Conservation (phyloP, 2,329 filamentous ascomycete species). For the Xylariaceae sp. region DNA sequence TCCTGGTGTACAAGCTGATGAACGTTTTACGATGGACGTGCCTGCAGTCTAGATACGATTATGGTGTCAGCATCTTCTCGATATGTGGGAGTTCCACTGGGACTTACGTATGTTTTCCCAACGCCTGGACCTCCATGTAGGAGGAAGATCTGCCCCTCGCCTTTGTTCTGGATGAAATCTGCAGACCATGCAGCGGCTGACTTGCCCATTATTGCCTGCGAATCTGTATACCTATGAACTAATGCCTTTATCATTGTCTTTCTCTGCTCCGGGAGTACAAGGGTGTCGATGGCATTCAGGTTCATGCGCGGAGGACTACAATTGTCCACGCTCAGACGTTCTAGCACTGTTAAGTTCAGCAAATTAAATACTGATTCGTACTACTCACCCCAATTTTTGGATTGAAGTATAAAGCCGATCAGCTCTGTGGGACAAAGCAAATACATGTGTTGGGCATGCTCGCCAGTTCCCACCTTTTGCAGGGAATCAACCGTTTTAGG, state of each 20-base stretch:
- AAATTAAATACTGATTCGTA: too few species aligned
- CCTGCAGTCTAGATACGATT: too few species aligned
- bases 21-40: too few species aligned
- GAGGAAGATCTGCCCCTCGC: slow-evolving; percentile 24
- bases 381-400: background rate
- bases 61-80: too few species aligned
- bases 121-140: slow-evolving; percentile 26
- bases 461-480: too few species aligned
- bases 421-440: background rate
- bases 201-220: too few species aligned
- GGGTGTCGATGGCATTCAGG: slow-evolving; percentile 7
- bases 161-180: slow-evolving; percentile 25
- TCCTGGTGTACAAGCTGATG: too few species aligned
- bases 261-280: slow-evolving; percentile 13
- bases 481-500: too few species aligned
- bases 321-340: too few species aligned
- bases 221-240: slow-evolving; percentile 6
- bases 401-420: background rate
- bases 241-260: slow-evolving; percentile 17
- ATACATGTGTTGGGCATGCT: background rate
- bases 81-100: too few species aligned
- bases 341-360: too few species aligned
- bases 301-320: too few species aligned
- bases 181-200: slow-evolving; percentile 15
- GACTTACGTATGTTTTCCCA: slow-evolving; percentile 7